Evolutionary conservation across 306 rosid species (phyloP).

Genomic region (Sechiopsis laciniata): DNA sequence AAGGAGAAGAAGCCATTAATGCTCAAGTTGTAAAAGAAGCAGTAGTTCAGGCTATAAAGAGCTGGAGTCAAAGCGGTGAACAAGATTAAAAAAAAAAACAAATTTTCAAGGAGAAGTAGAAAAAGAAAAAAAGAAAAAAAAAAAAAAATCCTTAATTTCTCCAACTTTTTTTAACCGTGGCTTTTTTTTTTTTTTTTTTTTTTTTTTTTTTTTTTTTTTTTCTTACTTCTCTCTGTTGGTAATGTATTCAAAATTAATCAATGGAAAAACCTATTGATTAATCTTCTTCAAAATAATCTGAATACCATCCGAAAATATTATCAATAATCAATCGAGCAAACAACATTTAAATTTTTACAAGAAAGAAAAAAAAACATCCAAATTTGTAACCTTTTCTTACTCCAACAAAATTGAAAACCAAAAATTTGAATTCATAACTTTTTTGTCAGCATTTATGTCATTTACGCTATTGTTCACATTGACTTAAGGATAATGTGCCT

Average conservation of each 20-base stretch:
- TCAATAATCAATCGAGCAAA: not conserved
- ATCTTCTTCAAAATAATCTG: not conserved
- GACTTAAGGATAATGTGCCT: too few species aligned
- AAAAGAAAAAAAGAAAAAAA: not conserved
- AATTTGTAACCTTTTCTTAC: too few species aligned
- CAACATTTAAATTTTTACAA: too few species aligned
- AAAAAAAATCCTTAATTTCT: slow-evolving; percentile 3
- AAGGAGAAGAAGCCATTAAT: slow-evolving; percentile 38
- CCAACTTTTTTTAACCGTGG: not conserved
- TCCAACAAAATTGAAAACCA: not conserved
- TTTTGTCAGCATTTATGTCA: too few species aligned
- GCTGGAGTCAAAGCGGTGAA: slow-evolving; percentile 39
- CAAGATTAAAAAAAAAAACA: slow-evolving; percentile 25
- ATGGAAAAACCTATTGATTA: slow-evolving; percentile 18
- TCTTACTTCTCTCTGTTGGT: not conserved
- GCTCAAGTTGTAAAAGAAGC: slow-evolving; percentile 44
- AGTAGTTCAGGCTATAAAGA: slow-evolving; percentile 43
- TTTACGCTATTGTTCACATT: too few species aligned
- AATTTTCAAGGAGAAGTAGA: not conserved
- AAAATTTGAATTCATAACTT: not conserved
- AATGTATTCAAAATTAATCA: slow-evolving; percentile 11
- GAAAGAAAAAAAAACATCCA: too few species aligned
- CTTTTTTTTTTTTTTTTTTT: not conserved
- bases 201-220: not conserved
- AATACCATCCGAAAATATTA: not conserved